Evolutionary conservation across 495 filamentous ascomycete species (phyloP), one percentile per base, ranked within the genome.

Genomic region (Haplographium delicatum): DNA sequence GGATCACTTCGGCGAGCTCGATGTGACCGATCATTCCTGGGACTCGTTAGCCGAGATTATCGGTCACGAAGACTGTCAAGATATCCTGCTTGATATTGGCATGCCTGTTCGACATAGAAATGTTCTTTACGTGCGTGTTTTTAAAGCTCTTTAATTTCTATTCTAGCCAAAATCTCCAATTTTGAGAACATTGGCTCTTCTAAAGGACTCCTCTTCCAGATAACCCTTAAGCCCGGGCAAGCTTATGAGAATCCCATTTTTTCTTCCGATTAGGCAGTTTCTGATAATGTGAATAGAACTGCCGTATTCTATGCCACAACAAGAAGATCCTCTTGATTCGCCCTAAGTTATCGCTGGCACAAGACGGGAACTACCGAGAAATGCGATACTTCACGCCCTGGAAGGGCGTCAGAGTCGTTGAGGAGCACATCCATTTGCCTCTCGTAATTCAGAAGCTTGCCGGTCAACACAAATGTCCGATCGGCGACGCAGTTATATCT

Each of bases 301-400:
- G 82, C 55, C 74, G 89, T 1, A 72, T 88, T n/a, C 79, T 94
- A 43, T 73, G 70, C 59, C 72, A 80, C 50, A 78, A 89, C 57
- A 69, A 75, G 20, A 81, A 81, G 66, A 83, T 89, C 22, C 63
- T 87, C 33, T 68, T 88, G 34, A 88, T 96, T 50, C 73, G 89
- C 15, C 90, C 89, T 0, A 96, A 95, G 66, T 74, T 91, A 63
- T 88, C 72, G 61, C 79, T 95, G 13, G 89, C 90, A 40, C 85
- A 87, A 47, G 86, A 89, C 70, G 85, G 85, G 13, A 83, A 85
- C 50, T 88, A 82, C 55, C 62, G 80, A 2, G 85, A 90, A 60
- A 82, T 79, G 73, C 65, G 85, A 7, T 48, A 38, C 13, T 94
- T 88, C 53, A 83, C 79, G 0, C 64, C 69, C 0, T 74, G 68